Evolutionary conservation across 805 yeast genomes (phyloP).

Genomic region (Lachancea waltii): DNA sequence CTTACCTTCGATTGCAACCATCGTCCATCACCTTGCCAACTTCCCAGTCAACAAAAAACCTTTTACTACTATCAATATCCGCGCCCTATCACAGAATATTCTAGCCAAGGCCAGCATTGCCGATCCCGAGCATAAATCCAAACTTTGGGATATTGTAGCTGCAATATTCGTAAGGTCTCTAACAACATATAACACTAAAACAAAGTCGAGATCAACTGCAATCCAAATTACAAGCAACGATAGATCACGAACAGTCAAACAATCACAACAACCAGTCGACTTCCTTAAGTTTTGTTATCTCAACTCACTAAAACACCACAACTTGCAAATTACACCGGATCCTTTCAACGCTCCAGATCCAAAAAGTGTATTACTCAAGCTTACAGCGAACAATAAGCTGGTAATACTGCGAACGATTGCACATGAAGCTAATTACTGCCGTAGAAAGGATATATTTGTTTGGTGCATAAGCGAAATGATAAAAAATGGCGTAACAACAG

Average conservation of each 20-base stretch:
- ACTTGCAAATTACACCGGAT: slow-evolving; percentile 11
- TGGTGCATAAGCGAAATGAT: slow-evolving; percentile 27
- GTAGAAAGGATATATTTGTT: slow-evolving; percentile 18
- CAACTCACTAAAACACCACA: slow-evolving; percentile 5
- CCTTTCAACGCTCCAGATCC: slow-evolving; percentile 22
- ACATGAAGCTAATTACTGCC: slow-evolving; percentile 13
- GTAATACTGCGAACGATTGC: slow-evolving; percentile 26
- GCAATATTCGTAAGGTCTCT: slow-evolving; percentile 21
- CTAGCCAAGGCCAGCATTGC: slow-evolving; percentile 17
- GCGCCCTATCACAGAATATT: slow-evolving; percentile 10
- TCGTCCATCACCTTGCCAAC: no score
- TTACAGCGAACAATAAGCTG: slow-evolving; percentile 17
- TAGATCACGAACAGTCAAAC: no score
- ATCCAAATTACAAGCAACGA: no score
- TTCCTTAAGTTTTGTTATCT: slow-evolving; percentile 20
- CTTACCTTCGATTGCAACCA: slow-evolving; percentile 16
- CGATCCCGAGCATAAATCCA: slow-evolving; percentile 19
- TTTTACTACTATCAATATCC: slow-evolving; percentile 10
- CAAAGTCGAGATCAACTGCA: neutral
- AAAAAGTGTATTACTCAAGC: slow-evolving; percentile 13
- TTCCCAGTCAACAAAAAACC: slow-evolving; percentile 18
- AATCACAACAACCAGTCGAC: slow-evolving; percentile 12
- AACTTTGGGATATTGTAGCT: slow-evolving; percentile 23
- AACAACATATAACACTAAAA: slow-evolving; percentile 2
- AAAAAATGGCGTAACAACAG: slow-evolving; percentile 16